Evolutionary conservation across 495 filamentous ascomycete species (phyloP), one percentile per base, ranked within the genome.

Genomic region (Darksidea phi): DNA sequence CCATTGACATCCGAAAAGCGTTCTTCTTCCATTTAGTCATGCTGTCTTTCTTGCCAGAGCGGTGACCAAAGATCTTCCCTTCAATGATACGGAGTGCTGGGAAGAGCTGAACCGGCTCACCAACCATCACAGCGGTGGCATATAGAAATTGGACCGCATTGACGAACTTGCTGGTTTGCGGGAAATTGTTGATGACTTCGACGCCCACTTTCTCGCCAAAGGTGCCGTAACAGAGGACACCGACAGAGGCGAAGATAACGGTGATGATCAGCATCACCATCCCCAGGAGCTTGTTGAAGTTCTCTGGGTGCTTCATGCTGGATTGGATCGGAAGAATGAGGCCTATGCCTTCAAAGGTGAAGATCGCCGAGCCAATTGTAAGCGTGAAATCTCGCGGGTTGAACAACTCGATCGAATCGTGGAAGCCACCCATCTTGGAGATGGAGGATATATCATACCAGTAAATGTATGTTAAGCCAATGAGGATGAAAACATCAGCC

Each of bases 1-100:
- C 79, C 8, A 85, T 49, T 0, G 38, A 63, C 0, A 79, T 63
- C 1, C 84, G 77, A 54, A 87, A 82, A 2, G 65, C 73, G 56
- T 87, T 87, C 78, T 87, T 87, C 67, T 81, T 82, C 84, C 84
- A 87, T 64, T 87, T 87, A 38, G 77, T 85, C 17, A 67, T 63
- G 12, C 67, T 56, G 52, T 75, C 78, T 25, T 72, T 74, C 69
- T 82, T 86, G 1, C 84, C 84, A 1, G 84, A 85, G 17, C 72
- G 74, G 5, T 76, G 73, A 8, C 80, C 80, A 59, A 84, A 57
- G 21, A 86, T 59, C 32, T 65, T 73, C 0, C 74, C 76, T 69
- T 86, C 84, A 37, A 85, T 71, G 65, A 87, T 87, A 12, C 84
- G 74, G 36, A 84, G 67, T 8, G 84, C 82, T 0, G 84, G 84